Evolutionary conservation across 345 rosid species (phyloP).

Genomic region (Corchorus capsularis): DNA sequence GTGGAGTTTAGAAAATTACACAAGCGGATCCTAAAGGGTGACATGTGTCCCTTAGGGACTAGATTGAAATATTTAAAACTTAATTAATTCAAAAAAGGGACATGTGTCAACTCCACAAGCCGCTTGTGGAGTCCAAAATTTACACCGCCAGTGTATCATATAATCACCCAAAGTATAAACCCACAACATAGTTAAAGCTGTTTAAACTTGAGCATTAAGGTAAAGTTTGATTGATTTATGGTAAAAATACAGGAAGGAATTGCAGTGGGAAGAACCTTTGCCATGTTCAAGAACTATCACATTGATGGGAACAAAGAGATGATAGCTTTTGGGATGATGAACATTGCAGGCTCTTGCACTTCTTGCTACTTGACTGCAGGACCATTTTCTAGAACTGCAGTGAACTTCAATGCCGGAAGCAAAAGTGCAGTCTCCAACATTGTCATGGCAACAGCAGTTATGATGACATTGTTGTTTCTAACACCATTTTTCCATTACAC

Average conservation of each 20-base stretch:
- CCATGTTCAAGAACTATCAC: conserved; percentile 87
- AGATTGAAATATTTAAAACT: too few relatives aligned
- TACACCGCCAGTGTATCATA: too few relatives aligned
- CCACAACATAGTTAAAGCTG: not conserved
- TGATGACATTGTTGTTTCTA: conserved; percentile 76
- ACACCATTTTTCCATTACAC: conserved; percentile 92
- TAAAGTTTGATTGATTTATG: not conserved
- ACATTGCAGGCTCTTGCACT: conserved; percentile 87
- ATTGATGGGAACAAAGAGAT: conserved; percentile 97
- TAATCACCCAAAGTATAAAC: too few relatives aligned
- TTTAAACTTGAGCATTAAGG: not conserved
- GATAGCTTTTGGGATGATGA: conserved; percentile 95
- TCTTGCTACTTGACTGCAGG: conserved; percentile 95
- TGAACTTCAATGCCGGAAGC: conserved; percentile 95
- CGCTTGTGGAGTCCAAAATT: too few relatives aligned
- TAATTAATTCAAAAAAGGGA: too few relatives aligned
- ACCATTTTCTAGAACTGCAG: conserved; percentile 93
- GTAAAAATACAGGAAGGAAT: conserved; percentile 74
- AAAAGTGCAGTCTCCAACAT: conserved; percentile 84
- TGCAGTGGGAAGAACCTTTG: conserved; percentile 94
- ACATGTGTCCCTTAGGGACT: too few relatives aligned
- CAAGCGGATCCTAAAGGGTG: too few relatives aligned
- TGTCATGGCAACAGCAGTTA: conserved; percentile 87
- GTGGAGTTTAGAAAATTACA: too few relatives aligned
- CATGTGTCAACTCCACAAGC: too few relatives aligned